phyloP scores from a whole-genome alignment of 257 asterid genomes.

The Fraxinus anomala region DNA sequence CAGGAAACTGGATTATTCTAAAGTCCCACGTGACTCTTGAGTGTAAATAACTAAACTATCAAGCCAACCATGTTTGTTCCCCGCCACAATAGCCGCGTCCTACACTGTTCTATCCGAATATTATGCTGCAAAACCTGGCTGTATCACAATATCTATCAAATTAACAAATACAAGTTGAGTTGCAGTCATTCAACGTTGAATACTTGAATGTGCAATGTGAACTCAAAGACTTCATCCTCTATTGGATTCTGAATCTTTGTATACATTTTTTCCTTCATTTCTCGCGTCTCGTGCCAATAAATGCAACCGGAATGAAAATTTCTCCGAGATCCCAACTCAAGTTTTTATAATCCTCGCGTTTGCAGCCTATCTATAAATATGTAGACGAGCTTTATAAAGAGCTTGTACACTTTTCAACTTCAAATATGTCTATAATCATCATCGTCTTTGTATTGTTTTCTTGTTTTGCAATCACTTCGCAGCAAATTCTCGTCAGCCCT shows the following conservation, averaged over 20 bases:
- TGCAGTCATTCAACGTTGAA: background rate
- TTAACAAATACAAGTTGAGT: background rate
- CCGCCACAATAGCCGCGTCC: background rate
- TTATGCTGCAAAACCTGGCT: background rate
- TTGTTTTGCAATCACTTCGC: background rate
- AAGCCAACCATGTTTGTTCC: background rate
- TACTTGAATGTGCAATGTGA: background rate
- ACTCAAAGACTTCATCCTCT: background rate
- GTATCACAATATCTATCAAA: background rate
- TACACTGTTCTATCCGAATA: too few relatives aligned
- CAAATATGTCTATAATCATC: background rate
- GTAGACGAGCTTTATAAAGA: too few relatives aligned
- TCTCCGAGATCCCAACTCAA: background rate
- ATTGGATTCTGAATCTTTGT: background rate
- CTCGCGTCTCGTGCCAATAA: background rate
- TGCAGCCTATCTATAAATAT: too few relatives aligned
- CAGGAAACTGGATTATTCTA: too few relatives aligned
- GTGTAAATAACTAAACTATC: too few relatives aligned
- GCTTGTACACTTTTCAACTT: background rate
- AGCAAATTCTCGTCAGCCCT: slow-evolving; percentile 17
- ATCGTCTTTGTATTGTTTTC: background rate
- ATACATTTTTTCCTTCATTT: background rate
- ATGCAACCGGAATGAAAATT: background rate
- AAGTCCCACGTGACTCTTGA: too few relatives aligned
- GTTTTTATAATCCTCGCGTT: slow-evolving; percentile 18